Conservation (phyloP, 805 yeast genomes). For the Grigorovia jiainica region DNA sequence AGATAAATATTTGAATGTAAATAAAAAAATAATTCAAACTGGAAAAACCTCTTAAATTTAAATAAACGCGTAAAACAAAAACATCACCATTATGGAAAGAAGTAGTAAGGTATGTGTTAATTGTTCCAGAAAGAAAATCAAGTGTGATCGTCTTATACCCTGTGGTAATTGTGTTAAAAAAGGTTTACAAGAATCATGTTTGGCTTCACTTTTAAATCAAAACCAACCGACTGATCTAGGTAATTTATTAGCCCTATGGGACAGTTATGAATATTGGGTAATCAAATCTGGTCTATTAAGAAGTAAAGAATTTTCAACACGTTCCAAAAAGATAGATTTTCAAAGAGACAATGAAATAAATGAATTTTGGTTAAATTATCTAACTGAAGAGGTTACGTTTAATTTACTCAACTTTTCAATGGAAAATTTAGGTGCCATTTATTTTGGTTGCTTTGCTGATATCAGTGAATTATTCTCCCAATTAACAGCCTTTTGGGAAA, state of each 20-base stretch:
- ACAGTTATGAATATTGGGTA: conserved; percentile 23
- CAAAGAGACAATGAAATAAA: conserved; percentile 6
- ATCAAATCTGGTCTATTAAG: conserved; percentile 19
- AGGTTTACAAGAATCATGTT: conserved; percentile 20
- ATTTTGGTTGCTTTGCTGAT: conserved; percentile 26
- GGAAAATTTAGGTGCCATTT: conserved; percentile 26
- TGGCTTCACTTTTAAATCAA: neutral
- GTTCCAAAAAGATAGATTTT: conserved; percentile 2
- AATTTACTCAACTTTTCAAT: conserved; percentile 21
- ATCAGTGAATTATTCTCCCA: conserved; percentile 21
- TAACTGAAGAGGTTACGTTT: conserved; percentile 15
- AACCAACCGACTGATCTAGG: conserved; percentile 5
- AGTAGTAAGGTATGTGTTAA: conserved; percentile 13
- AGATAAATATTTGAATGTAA: no score
- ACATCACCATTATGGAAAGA: neutral
- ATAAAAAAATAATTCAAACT: no score
- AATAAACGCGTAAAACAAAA: neutral
- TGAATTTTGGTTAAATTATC: conserved; percentile 9
- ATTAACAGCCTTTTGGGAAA: conserved; percentile 18
- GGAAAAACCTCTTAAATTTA: neutral
- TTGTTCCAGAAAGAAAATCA: conserved; percentile 25
- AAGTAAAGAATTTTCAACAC: conserved; percentile 6
- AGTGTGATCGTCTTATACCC: conserved; percentile 28
- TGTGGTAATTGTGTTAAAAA: conserved; percentile 25
- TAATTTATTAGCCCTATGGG: conserved; percentile 18